phyloP scores from a whole-genome alignment of 2,329 filamentous ascomycete genomes.

The Simplicillium aogashimaense region DNA sequence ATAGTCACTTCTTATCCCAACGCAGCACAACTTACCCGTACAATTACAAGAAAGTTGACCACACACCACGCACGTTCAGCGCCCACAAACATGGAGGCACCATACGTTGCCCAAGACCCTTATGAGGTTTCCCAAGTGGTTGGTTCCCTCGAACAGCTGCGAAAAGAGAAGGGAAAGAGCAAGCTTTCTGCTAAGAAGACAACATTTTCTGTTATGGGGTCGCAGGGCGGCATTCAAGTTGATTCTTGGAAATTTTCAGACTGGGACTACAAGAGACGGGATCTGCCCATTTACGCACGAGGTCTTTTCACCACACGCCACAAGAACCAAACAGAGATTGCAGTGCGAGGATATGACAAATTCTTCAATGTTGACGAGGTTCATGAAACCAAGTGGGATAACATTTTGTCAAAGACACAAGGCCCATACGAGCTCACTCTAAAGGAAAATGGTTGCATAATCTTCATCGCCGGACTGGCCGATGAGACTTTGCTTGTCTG shows the following conservation, averaged over 20 bases:
- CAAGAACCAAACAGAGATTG: conserved; percentile 64
- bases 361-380: conserved; percentile 95
- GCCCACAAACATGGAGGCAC: conserved; percentile 24
- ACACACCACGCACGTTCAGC: background rate
- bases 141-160: conserved; percentile 46
- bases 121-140: conserved; percentile 59
- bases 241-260: conserved; percentile 92
- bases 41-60: too few relatives aligned
- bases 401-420: conserved; percentile 63
- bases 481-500: conserved; percentile 89
- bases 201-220: conserved; percentile 59
- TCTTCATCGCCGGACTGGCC: conserved; percentile 87
- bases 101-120: conserved; percentile 60
- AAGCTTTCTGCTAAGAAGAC: conserved; percentile 69
- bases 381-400: conserved; percentile 68
- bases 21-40: too few relatives aligned
- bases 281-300: conserved; percentile 84
- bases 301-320: conserved; percentile 82
- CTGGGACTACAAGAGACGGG: conserved; percentile 85
- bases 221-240: conserved; percentile 55
- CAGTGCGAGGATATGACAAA: conserved; percentile 89
- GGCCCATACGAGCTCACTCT: conserved; percentile 92
- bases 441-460: conserved; percentile 99
- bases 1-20: too few relatives aligned
- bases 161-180: conserved; percentile 45